phyloP scores from a whole-genome alignment of 805 yeast genomes.

The Yarrowia yakushimensis region DNA sequence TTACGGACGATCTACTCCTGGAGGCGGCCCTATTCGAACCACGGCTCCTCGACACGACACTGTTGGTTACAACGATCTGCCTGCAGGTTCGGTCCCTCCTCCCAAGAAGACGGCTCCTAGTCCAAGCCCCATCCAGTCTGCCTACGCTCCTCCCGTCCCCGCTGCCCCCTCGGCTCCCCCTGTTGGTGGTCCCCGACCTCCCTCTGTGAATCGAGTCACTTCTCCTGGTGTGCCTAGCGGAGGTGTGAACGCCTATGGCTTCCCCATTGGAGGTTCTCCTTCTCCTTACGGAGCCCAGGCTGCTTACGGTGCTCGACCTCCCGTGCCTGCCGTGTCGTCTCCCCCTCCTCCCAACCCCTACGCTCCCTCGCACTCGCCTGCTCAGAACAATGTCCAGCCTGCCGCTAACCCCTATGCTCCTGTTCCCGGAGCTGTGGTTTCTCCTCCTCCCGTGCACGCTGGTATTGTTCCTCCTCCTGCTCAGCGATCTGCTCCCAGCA shows the following conservation, averaged over 20 bases:
- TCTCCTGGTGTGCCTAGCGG: constrained; percentile 10
- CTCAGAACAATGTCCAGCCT: constrained; percentile 33
- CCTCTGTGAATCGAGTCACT: constrained; percentile 3
- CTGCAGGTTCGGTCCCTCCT: constrained; percentile 29
- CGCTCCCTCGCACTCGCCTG: constrained; percentile 34
- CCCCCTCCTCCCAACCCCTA: constrained; percentile 28
- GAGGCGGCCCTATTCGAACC: constrained; percentile 32
- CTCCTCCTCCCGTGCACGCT: constrained; percentile 52
- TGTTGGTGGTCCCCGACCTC: constrained; percentile 29
- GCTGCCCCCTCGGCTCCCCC: constrained; percentile 34
- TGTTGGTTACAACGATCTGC: constrained; percentile 37
- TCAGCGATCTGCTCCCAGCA: constrained; percentile 35
- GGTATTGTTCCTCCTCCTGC: constrained; percentile 30
- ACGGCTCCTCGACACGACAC: constrained; percentile 32
- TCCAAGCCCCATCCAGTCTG: constrained; percentile 29
- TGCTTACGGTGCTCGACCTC: constrained; percentile 16
- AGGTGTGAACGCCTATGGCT: constrained; percentile 17
- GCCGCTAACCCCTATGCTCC: constrained; percentile 27
- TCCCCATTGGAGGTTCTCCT: constrained; percentile 21
- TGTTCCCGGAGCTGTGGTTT: constrained; percentile 40
- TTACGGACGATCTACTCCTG: constrained; percentile 26
- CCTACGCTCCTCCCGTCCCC: constrained; percentile 25
- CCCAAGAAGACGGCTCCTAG: constrained; percentile 21
- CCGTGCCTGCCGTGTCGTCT: constrained; percentile 1
- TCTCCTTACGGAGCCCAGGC: constrained; percentile 21